Conservation (phyloP, 2,329 filamentous ascomycete species). For the Colletotrichum sp. region DNA sequence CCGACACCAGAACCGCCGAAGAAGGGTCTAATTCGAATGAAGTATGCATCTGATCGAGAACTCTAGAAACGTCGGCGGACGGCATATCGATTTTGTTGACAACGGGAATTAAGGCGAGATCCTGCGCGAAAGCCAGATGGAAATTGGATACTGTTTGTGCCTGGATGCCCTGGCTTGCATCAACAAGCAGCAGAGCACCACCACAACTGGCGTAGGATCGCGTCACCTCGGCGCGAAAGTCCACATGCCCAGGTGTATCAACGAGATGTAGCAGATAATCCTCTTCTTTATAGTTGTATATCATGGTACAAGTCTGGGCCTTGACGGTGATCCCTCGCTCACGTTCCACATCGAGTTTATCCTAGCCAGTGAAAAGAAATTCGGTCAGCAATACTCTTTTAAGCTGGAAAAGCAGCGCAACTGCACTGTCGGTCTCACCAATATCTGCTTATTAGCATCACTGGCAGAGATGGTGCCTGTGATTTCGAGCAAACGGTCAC, state of each 20-base stretch:
- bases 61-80: constrained; percentile 84
- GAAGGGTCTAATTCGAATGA: constrained; percentile 87
- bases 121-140: constrained; percentile 94
- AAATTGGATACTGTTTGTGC: constrained; percentile 99
- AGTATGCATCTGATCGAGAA: constrained; percentile 82
- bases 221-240: constrained; percentile 96
- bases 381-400: neutral
- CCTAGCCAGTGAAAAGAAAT: constrained; percentile 41
- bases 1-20: constrained; percentile 76
- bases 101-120: constrained; percentile 84
- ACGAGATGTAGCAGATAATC: constrained; percentile 96
- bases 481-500: constrained; percentile 88
- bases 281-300: constrained; percentile 83
- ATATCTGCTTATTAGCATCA: constrained; percentile 85
- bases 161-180: constrained; percentile 95
- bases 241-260: constrained; percentile 96
- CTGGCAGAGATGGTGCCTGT: constrained; percentile 91
- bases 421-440: constrained; percentile 44
- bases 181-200: constrained; percentile 88
- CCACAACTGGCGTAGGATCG: constrained; percentile 96
- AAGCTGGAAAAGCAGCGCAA: no score
- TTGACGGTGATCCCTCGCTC: constrained; percentile 96
- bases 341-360: constrained; percentile 95
- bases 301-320: constrained; percentile 97
- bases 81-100: constrained; percentile 97